phyloP scores from a whole-genome alignment of 352 stramenopile genomes.

The Pythium brachiatum region DNA sequence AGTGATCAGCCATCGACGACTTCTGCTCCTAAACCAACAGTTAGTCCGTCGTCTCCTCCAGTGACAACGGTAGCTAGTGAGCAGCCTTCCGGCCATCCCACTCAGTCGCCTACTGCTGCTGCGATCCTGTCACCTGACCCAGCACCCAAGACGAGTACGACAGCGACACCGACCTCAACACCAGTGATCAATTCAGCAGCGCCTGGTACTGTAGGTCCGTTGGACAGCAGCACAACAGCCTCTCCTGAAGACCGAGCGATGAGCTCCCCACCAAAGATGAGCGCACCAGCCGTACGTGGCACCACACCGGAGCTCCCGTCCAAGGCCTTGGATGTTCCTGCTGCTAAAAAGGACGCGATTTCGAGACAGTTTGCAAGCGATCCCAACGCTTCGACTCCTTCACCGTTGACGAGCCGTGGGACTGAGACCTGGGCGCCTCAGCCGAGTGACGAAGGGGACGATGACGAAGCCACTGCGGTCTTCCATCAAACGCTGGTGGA shows the following conservation, averaged over 20 bases:
- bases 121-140: neutral
- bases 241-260: constrained; percentile 2
- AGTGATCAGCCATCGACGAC: neutral
- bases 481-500: constrained; percentile 23
- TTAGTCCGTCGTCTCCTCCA: neutral
- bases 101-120: neutral
- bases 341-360: neutral
- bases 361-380: neutral
- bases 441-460: neutral
- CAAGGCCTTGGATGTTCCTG: neutral
- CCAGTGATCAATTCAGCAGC: neutral
- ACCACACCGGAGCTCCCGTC: neutral
- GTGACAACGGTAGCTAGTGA: neutral
- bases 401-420: neutral
- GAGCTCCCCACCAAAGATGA: neutral
- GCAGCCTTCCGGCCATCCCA: neutral
- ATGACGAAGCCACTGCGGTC: constrained; percentile 7
- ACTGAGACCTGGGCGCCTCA: neutral
- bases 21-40: neutral
- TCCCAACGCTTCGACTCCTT: neutral
- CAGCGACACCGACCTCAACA: neutral
- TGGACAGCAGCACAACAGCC: neutral
- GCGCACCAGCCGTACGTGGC: constrained; percentile 3
- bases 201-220: neutral
- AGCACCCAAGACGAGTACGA: neutral